Base-by-base conservation (phyloP, 305 asterid genomes). In the Galium porrigens region DNA sequence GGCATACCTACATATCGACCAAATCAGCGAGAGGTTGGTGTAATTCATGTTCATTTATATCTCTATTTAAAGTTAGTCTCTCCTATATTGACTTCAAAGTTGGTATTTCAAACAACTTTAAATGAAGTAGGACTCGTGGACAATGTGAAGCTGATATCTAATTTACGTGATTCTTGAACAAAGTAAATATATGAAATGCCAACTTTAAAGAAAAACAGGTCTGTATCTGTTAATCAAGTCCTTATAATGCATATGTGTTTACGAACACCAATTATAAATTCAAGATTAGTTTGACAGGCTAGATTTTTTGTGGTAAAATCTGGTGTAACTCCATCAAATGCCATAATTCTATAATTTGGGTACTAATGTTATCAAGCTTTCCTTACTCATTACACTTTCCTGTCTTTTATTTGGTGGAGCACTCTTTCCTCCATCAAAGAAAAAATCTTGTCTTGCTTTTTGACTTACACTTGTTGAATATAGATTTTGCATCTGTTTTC, bases 1-100 rank as follows among this genome's bases (percentile, higher is more conserved):
- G 96, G 96, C 42, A 88, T 91, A 71, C 76, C 96, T 11, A 48
- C 84, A 3, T 91, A 88, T 75, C 96, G 98, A 61, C 84, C 96
- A 63, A 91, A 91, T 79, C 98, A 91, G 77, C 82, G 82, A 41
- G 98, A 91, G 96, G 96, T 88, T 63, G 61, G 80, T 57, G 37
- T 34, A 58, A 10, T 18, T n/a, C 25, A 36, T 14, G 58, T 25
- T 3, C 4, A 8, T 58, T 30, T 58, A 54, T 33, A 58, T 58
- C 27, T 14, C 10, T 7, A 25, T 32, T 5, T 68, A 33, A 12
- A 27, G 12, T 15, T 22, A 66, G 17, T 18, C 55, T 3, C n/a
- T 52, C 29, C 7, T 6, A 51, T 51, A 51, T 51, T 6, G 25
- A 51, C 22, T 17, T 1, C 5, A 51, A 51, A 51, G 56, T 51